Conservation (phyloP, 352 stramenopile genomes). For the Saprolegnia diclina region DNA sequence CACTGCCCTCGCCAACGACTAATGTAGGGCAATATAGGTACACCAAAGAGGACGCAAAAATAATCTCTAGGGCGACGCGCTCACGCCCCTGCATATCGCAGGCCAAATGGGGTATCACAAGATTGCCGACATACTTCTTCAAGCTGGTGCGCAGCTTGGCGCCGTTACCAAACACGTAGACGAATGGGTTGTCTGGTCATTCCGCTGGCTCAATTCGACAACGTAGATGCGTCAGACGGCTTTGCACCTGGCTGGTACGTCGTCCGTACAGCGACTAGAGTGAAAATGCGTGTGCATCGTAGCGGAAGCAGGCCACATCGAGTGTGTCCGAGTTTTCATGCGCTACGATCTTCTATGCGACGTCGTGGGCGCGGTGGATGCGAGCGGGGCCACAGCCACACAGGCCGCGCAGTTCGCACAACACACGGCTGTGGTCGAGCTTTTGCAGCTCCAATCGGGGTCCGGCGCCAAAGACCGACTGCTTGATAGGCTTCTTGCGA, state of each 20-base stretch:
- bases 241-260: conserved; percentile 19
- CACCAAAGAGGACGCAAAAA: background rate
- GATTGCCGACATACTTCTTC: conserved; percentile 7
- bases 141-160: background rate
- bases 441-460: conserved; percentile 11
- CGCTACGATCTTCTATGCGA: background rate
- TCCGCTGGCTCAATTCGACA: background rate
- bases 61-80: background rate
- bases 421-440: conserved; percentile 5
- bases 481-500: conserved; percentile 11
- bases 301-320: conserved; percentile 20
- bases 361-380: conserved; percentile 5
- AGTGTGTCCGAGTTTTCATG: conserved; percentile 19
- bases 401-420: conserved; percentile 22
- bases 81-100: conserved; percentile 20
- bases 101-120: background rate
- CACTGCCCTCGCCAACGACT: background rate
- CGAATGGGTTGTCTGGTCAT: background rate
- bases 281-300: background rate
- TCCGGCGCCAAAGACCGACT: conserved; percentile 12
- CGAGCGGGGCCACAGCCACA: conserved; percentile 12
- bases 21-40: background rate
- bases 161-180: background rate
- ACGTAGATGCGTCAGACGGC: conserved; percentile 25
- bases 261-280: background rate